Evolutionary conservation across 148 eudicot species (phyloP), one percentile per base, ranked within the genome.

Genomic region (Beta vulgaris): DNA sequence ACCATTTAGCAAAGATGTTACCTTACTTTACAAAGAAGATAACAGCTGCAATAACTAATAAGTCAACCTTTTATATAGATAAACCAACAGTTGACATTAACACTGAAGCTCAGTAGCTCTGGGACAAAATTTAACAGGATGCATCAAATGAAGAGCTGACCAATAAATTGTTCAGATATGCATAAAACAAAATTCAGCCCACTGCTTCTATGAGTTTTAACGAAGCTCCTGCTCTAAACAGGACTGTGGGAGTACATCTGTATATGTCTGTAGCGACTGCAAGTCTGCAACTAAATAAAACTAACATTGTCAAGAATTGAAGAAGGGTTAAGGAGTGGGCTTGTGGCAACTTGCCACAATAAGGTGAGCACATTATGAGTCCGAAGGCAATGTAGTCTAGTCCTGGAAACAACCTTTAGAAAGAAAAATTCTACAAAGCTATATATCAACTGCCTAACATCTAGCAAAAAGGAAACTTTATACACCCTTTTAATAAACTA

Each of bases 1-100:
- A 77, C 34, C 74, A 72, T 42, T 73, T 67, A 51, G n/a, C 44
- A 74, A 29, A 19, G 14, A 57, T 8, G 48, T 71, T 23, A 68
- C n/a, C 37, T 11, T 19, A 26, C n/a, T 15, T 48, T 14, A 48
- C 53, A 3, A 18, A 16, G 53, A 48, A 48, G n/a, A n/a, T n/a
- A n/a, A 39, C 42, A 48, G n/a, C 53, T 48, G 53, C 53, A 0
- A 48, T 48, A n/a, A n/a, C n/a, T n/a, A 4, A 18, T 46, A 4
- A 46, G 51, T 12, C 51, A 46, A 46, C 51, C 7, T 46, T 18
- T 46, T 2, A 46, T 46, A 46, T 46, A 18, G 51, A 12, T 46
- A 12, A 13, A 46, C 9, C 51, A 46, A 46, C 51, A 2, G 51
- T 46, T 46, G 51, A 46, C 9, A 18, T 46, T 5, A 12, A 46